Base-by-base conservation (phyloP, 768 basidiomycete genomes). In the Tubosaeta sp. region DNA sequence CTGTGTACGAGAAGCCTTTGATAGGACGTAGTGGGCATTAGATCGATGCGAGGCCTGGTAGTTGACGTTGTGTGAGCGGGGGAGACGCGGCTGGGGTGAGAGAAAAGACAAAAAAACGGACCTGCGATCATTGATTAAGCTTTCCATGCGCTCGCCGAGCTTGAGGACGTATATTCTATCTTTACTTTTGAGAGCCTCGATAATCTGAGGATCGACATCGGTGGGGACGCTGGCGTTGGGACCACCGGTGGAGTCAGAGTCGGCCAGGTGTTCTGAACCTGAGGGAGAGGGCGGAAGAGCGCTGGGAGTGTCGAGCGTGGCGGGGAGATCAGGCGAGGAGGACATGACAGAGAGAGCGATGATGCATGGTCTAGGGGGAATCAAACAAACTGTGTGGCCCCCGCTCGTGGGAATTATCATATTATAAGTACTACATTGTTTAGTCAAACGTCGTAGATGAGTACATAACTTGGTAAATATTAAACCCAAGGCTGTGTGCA, bases 101-200 rank as follows among this genome's bases (percentile, higher is more conserved):
- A 19, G 24, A 34, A 22, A 22, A 9, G 2, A 9, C 22, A 12
- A 32, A 44, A 52, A 47, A 22, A 77, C 84, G 51, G 55, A 87
- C 89, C 79, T 82, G 60, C 77, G 80, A 65, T 90, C 89, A 53
- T 70, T 78, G 61, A 93, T 88, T 64, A 93, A 76, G 45, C 72
- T 69, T 71, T 93, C 90, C 81, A 93, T 88, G 57, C 74, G 76
- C 72, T 93, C 91, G 52, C 88, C 90, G n/a, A 93, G 78, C 74
- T 87, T 91, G 61, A 93, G 73, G 42, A 93, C 89, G 68, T 84
- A 93, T 55, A 93, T 76, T 64, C 90, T 79, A 69, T 93, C 90
- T 73, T 93, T 93, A 77, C 84, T 85, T 69, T 76, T 82, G 56
- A 93, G 85, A 19, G 91, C 90, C 67, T 93, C 90, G 60, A 92